Evolutionary conservation across 352 stramenopile species (phyloP), one percentile per base, ranked within the genome.

Genomic region (Pythium dissimile): DNA sequence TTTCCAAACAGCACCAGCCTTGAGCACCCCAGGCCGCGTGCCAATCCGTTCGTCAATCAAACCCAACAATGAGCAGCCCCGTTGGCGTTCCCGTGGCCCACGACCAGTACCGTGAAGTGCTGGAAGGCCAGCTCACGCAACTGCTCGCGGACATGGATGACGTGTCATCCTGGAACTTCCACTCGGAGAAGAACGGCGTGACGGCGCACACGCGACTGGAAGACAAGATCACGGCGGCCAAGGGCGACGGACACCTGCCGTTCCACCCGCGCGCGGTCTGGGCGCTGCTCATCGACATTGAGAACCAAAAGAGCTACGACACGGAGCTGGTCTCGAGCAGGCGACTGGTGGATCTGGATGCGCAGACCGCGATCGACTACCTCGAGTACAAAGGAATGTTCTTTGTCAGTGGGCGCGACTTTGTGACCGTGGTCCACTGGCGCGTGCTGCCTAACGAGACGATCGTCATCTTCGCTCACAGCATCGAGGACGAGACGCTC

Each of bases 301-400:
- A 61, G 2, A 64, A 71, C 39, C 77, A 79, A 38, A 74, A 77
- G 39, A 62, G 67, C 27, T 80, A 84, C 34, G 81, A 91, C 38
- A 54, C 69, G 15, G 73, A 88, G 54, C 73, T 88, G 27, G 69
- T 69, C 1, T 43, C 69, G 1, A 73, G 71, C 26, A 75, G 69
- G 54, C 75, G 66, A 15, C 41, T 85, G 6, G 68, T 63, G 27
- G 38, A 30, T 10, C 54, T 88, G n/a, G 73, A 91, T 28, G 66
- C 65, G 5, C 78, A 91, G 60, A 91, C 81, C 13, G 59, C 18
- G n/a, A 79, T 89, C 46, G 78, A 87, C 45, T 86, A 91, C 47
- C 67, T 85, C 20, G 71, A 86, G 66, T 89, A 80, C 75, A 89
- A 89, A 49, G 67, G 75, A 26, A 75, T 88, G 43, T 85, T 91